These are phyloP conservation scores for Gloeopeniophorella convolvens DNA, from an alignment of 768 basidiomycete genomes.

Conservation along the genomic window DNA sequence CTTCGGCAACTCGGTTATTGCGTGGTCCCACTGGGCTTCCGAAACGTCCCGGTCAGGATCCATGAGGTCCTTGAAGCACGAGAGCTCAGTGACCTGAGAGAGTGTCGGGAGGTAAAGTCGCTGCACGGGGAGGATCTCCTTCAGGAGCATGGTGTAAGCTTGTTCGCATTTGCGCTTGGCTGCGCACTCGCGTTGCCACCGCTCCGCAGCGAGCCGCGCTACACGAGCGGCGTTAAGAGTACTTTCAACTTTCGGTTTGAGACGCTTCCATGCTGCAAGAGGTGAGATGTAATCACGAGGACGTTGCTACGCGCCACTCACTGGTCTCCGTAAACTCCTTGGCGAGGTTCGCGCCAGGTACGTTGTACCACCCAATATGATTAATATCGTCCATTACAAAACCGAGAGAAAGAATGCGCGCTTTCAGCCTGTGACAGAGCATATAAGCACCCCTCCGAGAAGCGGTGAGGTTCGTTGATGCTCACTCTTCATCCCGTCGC, in stretches of 20 bases:
- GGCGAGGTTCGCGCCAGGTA: conserved; percentile 9
- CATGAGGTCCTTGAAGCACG: conserved; percentile 15
- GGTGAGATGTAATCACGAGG: not conserved
- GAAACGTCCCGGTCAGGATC: not conserved
- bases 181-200: not conserved
- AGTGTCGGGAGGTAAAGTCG: conserved; percentile 12
- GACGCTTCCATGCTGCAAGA: conserved; percentile 10
- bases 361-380: not conserved
- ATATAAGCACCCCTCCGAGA: not conserved
- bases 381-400: conserved; percentile 10
- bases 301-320: not conserved
- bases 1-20: not conserved
- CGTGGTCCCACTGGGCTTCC: conserved; percentile 2
- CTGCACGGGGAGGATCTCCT: conserved; percentile 12
- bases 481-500: conserved; percentile 8
- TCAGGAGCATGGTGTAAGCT: conserved; percentile 1
- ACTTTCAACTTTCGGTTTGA: conserved; percentile 5
- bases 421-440: not conserved
- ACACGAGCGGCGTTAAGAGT: conserved; percentile 1
- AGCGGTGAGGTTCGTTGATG: not conserved
- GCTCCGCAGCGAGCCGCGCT: not conserved
- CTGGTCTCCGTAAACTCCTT: conserved; percentile 12
- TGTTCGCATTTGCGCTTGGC: not conserved
- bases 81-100: conserved; percentile 1
- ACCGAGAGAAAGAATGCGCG: conserved; percentile 2